These are phyloP conservation scores for Phytophthora sp. DNA, from an alignment of 352 stramenopile genomes.

Conservation along the genomic window DNA sequence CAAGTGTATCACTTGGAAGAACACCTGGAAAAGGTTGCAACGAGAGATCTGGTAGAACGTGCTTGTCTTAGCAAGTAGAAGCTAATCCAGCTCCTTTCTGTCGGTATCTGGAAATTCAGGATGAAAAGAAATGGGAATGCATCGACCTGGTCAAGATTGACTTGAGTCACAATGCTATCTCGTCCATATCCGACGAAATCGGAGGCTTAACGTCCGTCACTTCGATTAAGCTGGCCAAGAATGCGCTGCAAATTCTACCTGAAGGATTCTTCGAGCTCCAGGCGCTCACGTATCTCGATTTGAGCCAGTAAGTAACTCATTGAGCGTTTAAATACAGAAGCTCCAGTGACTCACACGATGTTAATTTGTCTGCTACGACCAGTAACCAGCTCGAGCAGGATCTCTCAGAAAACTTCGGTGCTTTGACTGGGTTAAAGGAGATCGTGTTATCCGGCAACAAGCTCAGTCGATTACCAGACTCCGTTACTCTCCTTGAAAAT, in stretches of 20 bases:
- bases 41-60: background rate
- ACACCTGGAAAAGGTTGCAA: conserved; percentile 68
- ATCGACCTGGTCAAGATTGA: conserved; percentile 84
- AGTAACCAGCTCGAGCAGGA: conserved; percentile 72
- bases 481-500: conserved; percentile 47
- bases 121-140: conserved; percentile 88
- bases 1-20: conserved; percentile 82
- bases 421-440: conserved; percentile 64
- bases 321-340: background rate
- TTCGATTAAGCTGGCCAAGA: conserved; percentile 77
- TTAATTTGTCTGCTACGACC: background rate
- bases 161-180: conserved; percentile 81
- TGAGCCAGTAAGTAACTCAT: conserved; percentile 64
- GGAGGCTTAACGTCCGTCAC: conserved; percentile 52
- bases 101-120: conserved; percentile 30
- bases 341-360: background rate
- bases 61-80: background rate
- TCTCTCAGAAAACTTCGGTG: conserved; percentile 59
- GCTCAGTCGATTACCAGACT: conserved; percentile 59
- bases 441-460: conserved; percentile 69
- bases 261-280: conserved; percentile 73
- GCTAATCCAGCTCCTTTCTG: background rate
- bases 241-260: conserved; percentile 60
- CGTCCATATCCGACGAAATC: conserved; percentile 61
- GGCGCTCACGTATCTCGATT: conserved; percentile 64